Evolutionary conservation across 106 monocot species (phyloP).

Genomic region (Dendrobium chrysotoxum): DNA sequence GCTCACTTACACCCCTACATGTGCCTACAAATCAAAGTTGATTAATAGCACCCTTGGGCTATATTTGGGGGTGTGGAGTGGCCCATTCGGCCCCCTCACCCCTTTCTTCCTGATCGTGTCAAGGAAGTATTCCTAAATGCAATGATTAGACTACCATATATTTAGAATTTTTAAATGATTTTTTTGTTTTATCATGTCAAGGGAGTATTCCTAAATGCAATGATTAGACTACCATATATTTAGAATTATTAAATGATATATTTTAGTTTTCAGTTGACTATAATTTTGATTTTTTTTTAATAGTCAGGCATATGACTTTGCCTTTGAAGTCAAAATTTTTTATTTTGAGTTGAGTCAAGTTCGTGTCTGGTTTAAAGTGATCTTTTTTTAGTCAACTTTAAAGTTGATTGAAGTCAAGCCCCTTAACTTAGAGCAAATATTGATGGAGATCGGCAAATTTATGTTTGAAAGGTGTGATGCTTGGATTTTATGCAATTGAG

Average conservation of each 20-base stretch:
- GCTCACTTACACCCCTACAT: too few relatives aligned
- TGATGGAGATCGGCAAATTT: too few relatives aligned
- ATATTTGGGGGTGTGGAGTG: background rate
- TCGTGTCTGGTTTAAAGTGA: too few relatives aligned
- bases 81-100: background rate
- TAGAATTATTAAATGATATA: background rate
- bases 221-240: background rate
- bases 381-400: too few relatives aligned
- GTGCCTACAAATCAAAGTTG: background rate
- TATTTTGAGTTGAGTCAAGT: too few relatives aligned
- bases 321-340: too few relatives aligned
- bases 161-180: background rate
- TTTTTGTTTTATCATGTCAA: background rate
- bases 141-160: background rate
- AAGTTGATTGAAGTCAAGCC: too few relatives aligned
- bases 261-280: background rate
- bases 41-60: background rate
- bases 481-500: too few relatives aligned
- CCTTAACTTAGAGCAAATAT: too few relatives aligned
- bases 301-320: background rate
- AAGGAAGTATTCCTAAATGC: background rate
- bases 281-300: background rate
- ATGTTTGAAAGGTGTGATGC: too few relatives aligned
- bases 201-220: background rate
- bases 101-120: background rate